A percentile compares a stretch with the other conserved stretches of the same genome.
These are phyloP conservation scores for Gossypium gossypioides DNA, from an alignment of 441 rosid species.

Conservation along the genomic window DNA sequence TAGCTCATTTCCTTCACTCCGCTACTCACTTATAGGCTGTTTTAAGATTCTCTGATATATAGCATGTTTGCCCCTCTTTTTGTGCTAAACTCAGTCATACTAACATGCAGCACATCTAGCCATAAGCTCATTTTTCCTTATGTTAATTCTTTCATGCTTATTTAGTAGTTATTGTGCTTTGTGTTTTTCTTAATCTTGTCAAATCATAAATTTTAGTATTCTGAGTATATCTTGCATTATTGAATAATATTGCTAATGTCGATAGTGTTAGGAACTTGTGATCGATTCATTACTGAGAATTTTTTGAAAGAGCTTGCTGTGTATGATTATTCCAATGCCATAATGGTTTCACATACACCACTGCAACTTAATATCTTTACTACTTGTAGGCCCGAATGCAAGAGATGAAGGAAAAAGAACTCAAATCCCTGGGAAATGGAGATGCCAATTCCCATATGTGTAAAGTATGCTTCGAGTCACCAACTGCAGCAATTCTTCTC, in stretches of 20 bases:
- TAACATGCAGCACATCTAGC: not conserved
- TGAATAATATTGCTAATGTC: not conserved
- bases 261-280: not conserved
- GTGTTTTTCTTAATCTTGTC: not conserved
- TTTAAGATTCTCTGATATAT: not conserved
- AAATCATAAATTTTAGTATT: not conserved
- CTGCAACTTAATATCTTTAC: not conserved
- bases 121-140: not conserved
- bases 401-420: constrained; percentile 91
- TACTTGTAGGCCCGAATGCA: constrained; percentile 77
- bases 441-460: constrained; percentile 83
- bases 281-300: not conserved
- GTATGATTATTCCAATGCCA: not conserved
- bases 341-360: not conserved
- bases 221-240: not conserved
- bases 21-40: no score
- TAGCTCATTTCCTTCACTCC: not conserved
- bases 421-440: constrained; percentile 53
- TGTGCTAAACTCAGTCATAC: not conserved
- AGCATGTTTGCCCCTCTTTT: not conserved
- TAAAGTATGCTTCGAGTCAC: constrained; percentile 87
- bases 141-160: not conserved
- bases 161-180: not conserved
- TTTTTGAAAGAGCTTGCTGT: not conserved
- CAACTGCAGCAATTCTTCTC: constrained; percentile 90